Conservation (phyloP, 805 yeast species). For the Candida patagonica region DNA sequence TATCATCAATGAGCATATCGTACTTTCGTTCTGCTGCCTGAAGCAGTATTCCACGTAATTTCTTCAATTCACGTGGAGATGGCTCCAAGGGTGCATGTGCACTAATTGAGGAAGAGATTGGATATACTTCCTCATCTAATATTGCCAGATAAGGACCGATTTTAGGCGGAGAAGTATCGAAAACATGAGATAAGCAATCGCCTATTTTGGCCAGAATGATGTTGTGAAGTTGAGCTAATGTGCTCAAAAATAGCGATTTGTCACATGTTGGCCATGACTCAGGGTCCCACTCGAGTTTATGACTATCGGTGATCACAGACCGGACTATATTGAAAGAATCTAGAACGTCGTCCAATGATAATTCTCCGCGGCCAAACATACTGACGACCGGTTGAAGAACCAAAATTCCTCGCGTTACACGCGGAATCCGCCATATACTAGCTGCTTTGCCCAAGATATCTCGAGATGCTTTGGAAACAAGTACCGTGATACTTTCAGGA, state of each 20-base stretch:
- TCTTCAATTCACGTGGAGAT: constrained; percentile 37
- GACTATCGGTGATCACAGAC: constrained; percentile 19
- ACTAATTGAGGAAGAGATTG: constrained; percentile 36
- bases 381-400: constrained; percentile 43
- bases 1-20: constrained; percentile 32
- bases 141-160: constrained; percentile 45
- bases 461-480: constrained; percentile 36
- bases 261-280: constrained; percentile 38
- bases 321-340: constrained; percentile 29
- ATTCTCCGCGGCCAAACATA: constrained; percentile 21
- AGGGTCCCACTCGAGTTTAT: constrained; percentile 20
- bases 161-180: constrained; percentile 43
- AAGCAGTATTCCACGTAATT: constrained; percentile 23
- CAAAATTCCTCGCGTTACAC: constrained; percentile 40
- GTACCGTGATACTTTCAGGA: constrained; percentile 16
- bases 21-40: constrained; percentile 38
- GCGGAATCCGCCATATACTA: constrained; percentile 50
- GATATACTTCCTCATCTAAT: constrained; percentile 41
- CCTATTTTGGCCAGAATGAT: constrained; percentile 39
- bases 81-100: constrained; percentile 30
- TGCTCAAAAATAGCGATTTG: constrained; percentile 41
- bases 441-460: constrained; percentile 38
- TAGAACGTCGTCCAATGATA: constrained; percentile 27
- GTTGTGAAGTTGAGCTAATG: constrained; percentile 37
- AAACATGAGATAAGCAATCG: constrained; percentile 29